Percentiles rank a stretch among this genome's conserved stretches.
These are phyloP conservation scores for Jaminaea rosea DNA, from an alignment of 1,284 basidiomycete genomes.

Conservation along the genomic window DNA sequence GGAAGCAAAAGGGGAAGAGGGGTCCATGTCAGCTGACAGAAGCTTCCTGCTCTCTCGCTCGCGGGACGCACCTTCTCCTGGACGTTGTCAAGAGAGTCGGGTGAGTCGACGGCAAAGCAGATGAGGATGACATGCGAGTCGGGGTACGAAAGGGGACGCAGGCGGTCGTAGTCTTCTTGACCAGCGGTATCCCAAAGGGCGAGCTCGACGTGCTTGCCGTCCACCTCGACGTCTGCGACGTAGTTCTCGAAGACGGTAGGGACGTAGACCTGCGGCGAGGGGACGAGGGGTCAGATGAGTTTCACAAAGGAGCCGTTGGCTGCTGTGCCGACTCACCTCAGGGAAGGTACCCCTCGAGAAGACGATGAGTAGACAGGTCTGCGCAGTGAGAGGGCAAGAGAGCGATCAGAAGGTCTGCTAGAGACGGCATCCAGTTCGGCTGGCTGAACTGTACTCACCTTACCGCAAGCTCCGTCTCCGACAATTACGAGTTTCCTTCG, in stretches of 20 bases:
- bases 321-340: conserved; percentile 56
- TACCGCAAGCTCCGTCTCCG: conserved; percentile 58
- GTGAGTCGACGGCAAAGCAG: conserved; percentile 85
- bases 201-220: conserved; percentile 81
- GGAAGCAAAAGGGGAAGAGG: background rate
- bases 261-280: conserved; percentile 63
- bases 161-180: conserved; percentile 62
- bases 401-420: background rate
- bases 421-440: background rate
- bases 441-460: conserved; percentile 46
- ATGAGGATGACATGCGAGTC: conserved; percentile 89
- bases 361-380: conserved; percentile 72
- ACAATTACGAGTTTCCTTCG: conserved; percentile 44
- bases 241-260: conserved; percentile 88
- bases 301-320: background rate
- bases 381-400: conserved; percentile 28
- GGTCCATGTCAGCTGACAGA: background rate
- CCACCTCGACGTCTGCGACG: conserved; percentile 79
- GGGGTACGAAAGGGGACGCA: conserved; percentile 63
- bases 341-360: conserved; percentile 87
- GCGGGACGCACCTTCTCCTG: conserved; percentile 68
- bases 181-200: conserved; percentile 93
- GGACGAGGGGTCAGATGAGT: background rate
- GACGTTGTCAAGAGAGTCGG: conserved; percentile 85
- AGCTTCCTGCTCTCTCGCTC: background rate